Conservation (phyloP, 768 basidiomycete genomes). For the Lentinula raphanica region DNA sequence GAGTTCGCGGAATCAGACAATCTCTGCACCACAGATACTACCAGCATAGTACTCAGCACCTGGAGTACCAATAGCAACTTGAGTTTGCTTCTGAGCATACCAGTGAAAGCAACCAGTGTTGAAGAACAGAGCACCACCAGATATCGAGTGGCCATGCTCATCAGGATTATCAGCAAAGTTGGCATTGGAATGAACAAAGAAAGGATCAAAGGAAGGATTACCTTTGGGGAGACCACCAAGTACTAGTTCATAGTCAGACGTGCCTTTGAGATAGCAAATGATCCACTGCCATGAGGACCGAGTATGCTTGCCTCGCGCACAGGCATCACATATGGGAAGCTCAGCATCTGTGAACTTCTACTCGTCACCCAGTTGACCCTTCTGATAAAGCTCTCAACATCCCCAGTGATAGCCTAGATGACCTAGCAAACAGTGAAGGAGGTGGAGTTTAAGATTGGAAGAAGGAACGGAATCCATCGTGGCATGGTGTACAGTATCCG, state of each 20-base stretch:
- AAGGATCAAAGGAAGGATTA: not conserved
- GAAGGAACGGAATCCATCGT: not conserved
- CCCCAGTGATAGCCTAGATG: constrained; percentile 9
- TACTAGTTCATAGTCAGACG: not conserved
- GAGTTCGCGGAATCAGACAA: constrained; percentile 16
- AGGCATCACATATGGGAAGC: constrained; percentile 9
- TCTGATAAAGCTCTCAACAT: constrained; percentile 4
- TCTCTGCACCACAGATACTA: constrained; percentile 13
- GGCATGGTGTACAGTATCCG: not conserved
- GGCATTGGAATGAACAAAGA: constrained; percentile 10
- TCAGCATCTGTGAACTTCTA: constrained; percentile 7
- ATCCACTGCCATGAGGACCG: constrained; percentile 10
- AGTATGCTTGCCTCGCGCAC: constrained; percentile 12
- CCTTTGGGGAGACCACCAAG: not conserved
- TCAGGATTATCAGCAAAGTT: constrained; percentile 13
- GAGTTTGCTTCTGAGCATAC: constrained; percentile 22
- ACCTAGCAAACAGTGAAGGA: constrained; percentile 9
- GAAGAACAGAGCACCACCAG: constrained; percentile 16
- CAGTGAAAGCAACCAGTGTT: constrained; percentile 21
- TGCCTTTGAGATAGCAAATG: constrained; percentile 10
- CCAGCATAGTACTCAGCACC: constrained; percentile 28
- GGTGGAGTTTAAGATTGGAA: constrained; percentile 1
- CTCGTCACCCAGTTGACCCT: constrained; percentile 2
- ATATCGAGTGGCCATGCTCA: constrained; percentile 6
- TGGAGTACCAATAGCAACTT: constrained; percentile 22